Evolutionary conservation across 2,329 filamentous ascomycete genomes (phyloP).

Genomic region (Talaromyces atroroseus): DNA sequence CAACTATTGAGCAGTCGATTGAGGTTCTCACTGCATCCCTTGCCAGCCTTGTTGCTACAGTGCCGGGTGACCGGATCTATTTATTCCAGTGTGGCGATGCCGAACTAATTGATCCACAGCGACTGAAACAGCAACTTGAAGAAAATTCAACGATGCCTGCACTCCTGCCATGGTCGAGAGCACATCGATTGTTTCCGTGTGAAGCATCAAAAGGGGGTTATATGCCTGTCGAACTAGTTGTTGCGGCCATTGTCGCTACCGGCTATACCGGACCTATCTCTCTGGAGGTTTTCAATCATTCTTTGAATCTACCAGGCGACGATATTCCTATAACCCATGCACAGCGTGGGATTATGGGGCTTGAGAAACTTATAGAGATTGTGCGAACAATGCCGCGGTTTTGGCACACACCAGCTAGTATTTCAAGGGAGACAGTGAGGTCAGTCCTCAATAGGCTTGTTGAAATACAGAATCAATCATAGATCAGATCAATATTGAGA

Average conservation of each 20-base stretch:
- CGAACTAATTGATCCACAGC: neutral
- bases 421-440: neutral
- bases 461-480: neutral
- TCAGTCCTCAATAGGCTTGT: neutral
- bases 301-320: neutral
- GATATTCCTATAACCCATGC: neutral
- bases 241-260: neutral
- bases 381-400: neutral
- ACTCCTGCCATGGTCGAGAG: neutral
- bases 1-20: neutral
- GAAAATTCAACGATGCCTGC: neutral
- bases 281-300: neutral
- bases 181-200: neutral
- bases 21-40: neutral
- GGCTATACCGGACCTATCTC: neutral
- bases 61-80: neutral
- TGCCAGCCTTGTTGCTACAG: neutral
- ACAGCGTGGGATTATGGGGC: neutral
- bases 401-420: neutral
- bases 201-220: neutral
- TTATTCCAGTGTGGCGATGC: neutral
- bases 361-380: neutral
- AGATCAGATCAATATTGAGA: slow-evolving; percentile 6
- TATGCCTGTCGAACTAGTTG: neutral
- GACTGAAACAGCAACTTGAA: neutral